phyloP scores from a whole-genome alignment of 805 yeast genomes.

The Hanseniaspora thailandica region DNA sequence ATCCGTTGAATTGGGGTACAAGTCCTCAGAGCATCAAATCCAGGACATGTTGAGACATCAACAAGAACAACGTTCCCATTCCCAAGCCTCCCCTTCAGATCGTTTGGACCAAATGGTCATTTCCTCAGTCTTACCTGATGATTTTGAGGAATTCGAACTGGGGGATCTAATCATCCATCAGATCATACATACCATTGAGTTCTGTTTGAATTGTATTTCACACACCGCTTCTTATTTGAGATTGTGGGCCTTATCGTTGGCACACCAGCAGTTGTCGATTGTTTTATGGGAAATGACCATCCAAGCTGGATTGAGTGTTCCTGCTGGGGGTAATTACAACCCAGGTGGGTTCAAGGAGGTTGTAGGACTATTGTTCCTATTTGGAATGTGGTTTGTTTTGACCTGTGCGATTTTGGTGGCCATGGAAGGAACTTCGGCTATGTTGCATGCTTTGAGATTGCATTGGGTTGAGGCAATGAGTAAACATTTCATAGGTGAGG shows the following conservation, averaged over 20 bases:
- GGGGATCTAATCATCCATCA: constrained; percentile 96
- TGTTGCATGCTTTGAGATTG: constrained; percentile 94
- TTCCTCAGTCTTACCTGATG: constrained; percentile 27
- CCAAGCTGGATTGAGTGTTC: constrained; percentile 52
- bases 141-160: constrained; percentile 50
- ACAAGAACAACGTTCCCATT: constrained; percentile 24
- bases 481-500: constrained; percentile 95
- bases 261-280: constrained; percentile 91
- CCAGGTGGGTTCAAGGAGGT: constrained; percentile 52
- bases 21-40: constrained; percentile 23
- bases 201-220: constrained; percentile 93
- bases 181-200: constrained; percentile 94
- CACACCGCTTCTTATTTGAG: constrained; percentile 96
- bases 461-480: constrained; percentile 99
- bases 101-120: constrained; percentile 39
- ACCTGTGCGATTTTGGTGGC: constrained; percentile 84
- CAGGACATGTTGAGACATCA: constrained; percentile 26
- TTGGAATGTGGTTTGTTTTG: constrained; percentile 88
- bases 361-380: constrained; percentile 60
- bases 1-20: not conserved
- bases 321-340: constrained; percentile 20
- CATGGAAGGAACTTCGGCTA: constrained; percentile 99
- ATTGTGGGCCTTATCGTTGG: constrained; percentile 92
- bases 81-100: constrained; percentile 36
- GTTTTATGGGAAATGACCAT: constrained; percentile 96